These are phyloP conservation scores for Helianthus tuberosus DNA, from an alignment of 129 eudicot genomes.

Conservation along the genomic window DNA sequence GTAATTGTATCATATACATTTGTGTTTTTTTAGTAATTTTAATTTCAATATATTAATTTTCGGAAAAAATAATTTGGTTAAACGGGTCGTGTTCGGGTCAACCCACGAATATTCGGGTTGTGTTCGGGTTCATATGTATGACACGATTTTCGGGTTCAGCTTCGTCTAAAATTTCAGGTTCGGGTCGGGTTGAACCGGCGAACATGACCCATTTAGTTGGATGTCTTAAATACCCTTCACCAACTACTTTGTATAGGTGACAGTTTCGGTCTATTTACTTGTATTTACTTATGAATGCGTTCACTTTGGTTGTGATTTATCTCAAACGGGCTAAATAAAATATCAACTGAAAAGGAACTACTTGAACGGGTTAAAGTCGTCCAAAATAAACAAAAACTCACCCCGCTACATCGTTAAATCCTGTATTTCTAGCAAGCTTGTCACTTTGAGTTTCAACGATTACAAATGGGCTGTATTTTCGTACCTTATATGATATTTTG, in stretches of 20 bases:
- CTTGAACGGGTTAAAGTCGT: not conserved
- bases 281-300: not conserved
- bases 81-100: no score
- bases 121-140: no score
- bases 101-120: no score
- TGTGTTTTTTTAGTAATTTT: no score
- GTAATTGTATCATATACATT: no score
- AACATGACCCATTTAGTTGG: not conserved
- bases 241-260: not conserved
- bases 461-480: slow-evolving; percentile 71
- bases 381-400: slow-evolving; percentile 30
- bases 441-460: slow-evolving; percentile 85
- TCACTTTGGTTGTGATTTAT: not conserved
- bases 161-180: no score
- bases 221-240: slow-evolving; percentile 17
- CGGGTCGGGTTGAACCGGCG: no score
- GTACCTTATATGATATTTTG: slow-evolving; percentile 89
- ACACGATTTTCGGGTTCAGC: no score
- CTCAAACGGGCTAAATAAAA: not conserved
- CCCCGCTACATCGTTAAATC: slow-evolving; percentile 87
- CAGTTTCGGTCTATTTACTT: not conserved
- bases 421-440: slow-evolving; percentile 69
- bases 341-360: not conserved
- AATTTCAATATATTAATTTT: no score
- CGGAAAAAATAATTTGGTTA: no score